Conservation (phyloP, 75 land plant species). For the Isoetes taiwanensis region DNA sequence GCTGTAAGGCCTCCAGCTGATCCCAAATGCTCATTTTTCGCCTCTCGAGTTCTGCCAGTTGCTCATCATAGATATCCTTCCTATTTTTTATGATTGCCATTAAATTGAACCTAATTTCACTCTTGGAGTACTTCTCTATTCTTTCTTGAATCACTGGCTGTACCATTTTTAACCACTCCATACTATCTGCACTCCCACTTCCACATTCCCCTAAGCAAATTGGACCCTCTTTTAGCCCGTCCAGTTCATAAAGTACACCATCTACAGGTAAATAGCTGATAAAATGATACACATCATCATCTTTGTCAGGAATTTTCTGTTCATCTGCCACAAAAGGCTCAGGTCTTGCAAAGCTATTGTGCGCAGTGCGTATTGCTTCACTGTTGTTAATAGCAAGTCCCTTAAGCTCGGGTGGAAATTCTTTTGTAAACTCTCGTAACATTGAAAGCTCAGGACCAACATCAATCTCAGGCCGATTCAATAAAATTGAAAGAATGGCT, state of each 20-base stretch:
- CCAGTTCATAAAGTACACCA: constrained; percentile 84
- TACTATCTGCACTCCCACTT: constrained; percentile 38
- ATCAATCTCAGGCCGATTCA: constrained; percentile 81
- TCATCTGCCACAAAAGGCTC: constrained; percentile 97
- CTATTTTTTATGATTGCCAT: constrained; percentile 92
- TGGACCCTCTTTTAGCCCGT: constrained; percentile 97
- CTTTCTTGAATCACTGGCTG: constrained; percentile 97
- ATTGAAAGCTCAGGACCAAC: constrained; percentile 79
- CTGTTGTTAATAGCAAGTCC: constrained; percentile 94
- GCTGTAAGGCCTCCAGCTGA: constrained; percentile 22
- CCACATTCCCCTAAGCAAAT: constrained; percentile 76
- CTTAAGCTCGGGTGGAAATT: constrained; percentile 90
- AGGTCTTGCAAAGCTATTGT: constrained; percentile 95
- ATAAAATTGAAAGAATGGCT: constrained; percentile 89
- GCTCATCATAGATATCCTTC: constrained; percentile 74
- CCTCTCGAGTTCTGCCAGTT: constrained; percentile 64
- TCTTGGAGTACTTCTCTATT: constrained; percentile 79
- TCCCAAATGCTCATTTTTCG: constrained; percentile 47
- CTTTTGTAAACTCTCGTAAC: constrained; percentile 74
- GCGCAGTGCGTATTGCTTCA: constrained; percentile 93
- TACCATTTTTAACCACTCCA: constrained; percentile 82
- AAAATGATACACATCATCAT: constrained; percentile 96
- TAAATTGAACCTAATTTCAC: constrained; percentile 89
- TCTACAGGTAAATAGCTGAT: constrained; percentile 94
- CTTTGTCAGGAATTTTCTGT: constrained; percentile 73